Base-by-base conservation (phyloP, 2,329 filamentous ascomycete genomes). In the Cadophora sp. region DNA sequence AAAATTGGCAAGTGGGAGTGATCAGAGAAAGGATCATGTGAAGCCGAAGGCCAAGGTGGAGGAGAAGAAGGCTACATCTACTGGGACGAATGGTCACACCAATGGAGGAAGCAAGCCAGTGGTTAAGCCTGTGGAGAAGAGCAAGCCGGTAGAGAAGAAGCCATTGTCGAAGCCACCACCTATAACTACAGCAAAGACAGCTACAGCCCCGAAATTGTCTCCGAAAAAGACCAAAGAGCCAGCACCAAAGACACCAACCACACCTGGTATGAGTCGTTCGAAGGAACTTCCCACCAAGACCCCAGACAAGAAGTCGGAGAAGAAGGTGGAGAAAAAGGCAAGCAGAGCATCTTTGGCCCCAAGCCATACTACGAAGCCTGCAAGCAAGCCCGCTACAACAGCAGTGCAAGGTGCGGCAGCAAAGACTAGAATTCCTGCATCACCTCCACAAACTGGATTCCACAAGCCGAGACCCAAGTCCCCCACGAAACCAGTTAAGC, bases 401-500 rank as follows among this genome's bases (percentile, higher is more conserved):
- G 22, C 67, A 61, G 69, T 68, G 56, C 68, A 67, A 22, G 59
- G 67, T 30, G 63, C 70, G 36, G 65, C 70, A 24, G 47, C 73
- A 13, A 76, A 74, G 67, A 71, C 71, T 33, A 71, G 70, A 65
- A 73, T 72, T 41, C 71, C 66, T 33, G 61, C 73, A 33, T 74
- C 74, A n/a, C 74, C 75, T 33, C 73, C 74, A 43, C 74, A 74
- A 51, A 71, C 71, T 50, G 75, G 74, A 59, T 84, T 85, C 68
- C 79, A 82, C 33, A 89, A 89, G 74, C 85, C 87, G 9, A 89
- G 88, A 76, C 79, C 84, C 48, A 89, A 87, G 77, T 92, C 91
- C 13, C 89, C 89, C 1, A 93, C 91, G 1, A 86, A 88, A 64
- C 90, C 90, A 11, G 81, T 89, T 61, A 87, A 86, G 65, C 81